Base-by-base conservation (phyloP, 2,329 filamentous ascomycete genomes). In the Teratosphaeria pseudoeucalypti region DNA sequence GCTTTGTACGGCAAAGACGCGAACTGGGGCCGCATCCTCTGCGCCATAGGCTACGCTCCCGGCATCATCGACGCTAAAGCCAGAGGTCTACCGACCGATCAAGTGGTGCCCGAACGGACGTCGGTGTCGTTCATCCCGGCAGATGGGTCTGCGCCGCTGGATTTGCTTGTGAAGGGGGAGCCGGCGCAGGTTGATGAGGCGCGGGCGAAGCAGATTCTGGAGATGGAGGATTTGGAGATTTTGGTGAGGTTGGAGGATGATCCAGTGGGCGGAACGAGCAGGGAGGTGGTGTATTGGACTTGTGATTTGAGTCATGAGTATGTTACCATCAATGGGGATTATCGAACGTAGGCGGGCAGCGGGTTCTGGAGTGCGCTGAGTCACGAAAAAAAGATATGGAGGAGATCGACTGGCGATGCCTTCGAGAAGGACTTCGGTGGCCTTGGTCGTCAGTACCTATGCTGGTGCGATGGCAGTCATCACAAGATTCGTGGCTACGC, bases 11-110 rank as follows among this genome's bases (percentile, higher is more conserved):
- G 94, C 65, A 90, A 91, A 73, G 94, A 99, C 72, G 94, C 94
- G 19, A 99, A 99, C 79, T 99, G 94, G 94, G 94, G 94, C 37
- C 90, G 94, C 58, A 95, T 99, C 63, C 82, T 97, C 32, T 97
- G 94, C 73, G 92, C 94, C 0, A 91, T 92, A 4, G 94, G 94
- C 2, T 97, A 97, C 72, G 79, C 82, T 0, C 80, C 81, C 61
- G 83, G 86, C 0, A 84, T 87, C 62, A 70, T 71, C 61, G 16
- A 54, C 16, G 62, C 63, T n/a, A 19, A 26, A 1, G 77, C n/a
- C 16, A 64, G 32, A 12, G 34, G 16, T 54, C 34, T 67, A 11
- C 27, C n/a, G 1, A 39, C 7, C 39, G 60, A 34, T 55, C 39
- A 52, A 23, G 23, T 34, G 14, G 26, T 27, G 16, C 7, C 12